Evolutionary conservation across 441 rosid genomes (phyloP), one percentile per base, ranked within the genome.

Genomic region (Dalechampia spathulata): DNA sequence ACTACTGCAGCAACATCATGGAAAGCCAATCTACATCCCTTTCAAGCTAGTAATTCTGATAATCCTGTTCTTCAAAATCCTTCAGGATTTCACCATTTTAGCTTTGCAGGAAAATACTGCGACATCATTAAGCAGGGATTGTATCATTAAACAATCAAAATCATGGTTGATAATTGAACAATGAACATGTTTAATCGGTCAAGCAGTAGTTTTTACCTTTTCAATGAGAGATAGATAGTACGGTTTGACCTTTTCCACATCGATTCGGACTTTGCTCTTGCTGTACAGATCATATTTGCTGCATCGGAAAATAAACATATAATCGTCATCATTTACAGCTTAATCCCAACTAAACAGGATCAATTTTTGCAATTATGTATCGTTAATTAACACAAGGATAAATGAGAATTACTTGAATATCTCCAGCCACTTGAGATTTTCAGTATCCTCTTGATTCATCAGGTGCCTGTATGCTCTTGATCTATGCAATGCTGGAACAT

Each of bases 271-370:
- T 67, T 81, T 88, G 79, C 96, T 88, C 76, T 86, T 88, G 72
- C 96, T 88, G 57, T 92, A 91, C 8, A 91, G 85, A 60, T 88
- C 98, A 60, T 86, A 91, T 60, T 88, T 88, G 85, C 95, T 85
- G 74, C 62, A 56, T 16, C 7, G 6, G 6, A 14, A 17, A 6
- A 13, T 8, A 8, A 25, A 27, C 4, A 3, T 30, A 30, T 3
- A 30, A 30, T 30, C 34, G 8, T 30, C 34, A 30, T 30, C 8
- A 30, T 3, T 4, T 30, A 3, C 34, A n/a, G n/a, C n/a, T n/a
- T n/a, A n/a, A n/a, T n/a, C n/a, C n/a, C n/a, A n/a, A n/a, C n/a
- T n/a, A 30, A 30, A 30, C 34, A 30, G 4, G 34, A 30, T 8
- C 8, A 30, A 30, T 30, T 30, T 30, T n/a, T n/a, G n/a, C n/a